Percentiles rank a stretch among this genome's conserved stretches.
phyloP scores from a whole-genome alignment of 1,284 basidiomycete genomes.

The Hemileia vastatrix region DNA sequence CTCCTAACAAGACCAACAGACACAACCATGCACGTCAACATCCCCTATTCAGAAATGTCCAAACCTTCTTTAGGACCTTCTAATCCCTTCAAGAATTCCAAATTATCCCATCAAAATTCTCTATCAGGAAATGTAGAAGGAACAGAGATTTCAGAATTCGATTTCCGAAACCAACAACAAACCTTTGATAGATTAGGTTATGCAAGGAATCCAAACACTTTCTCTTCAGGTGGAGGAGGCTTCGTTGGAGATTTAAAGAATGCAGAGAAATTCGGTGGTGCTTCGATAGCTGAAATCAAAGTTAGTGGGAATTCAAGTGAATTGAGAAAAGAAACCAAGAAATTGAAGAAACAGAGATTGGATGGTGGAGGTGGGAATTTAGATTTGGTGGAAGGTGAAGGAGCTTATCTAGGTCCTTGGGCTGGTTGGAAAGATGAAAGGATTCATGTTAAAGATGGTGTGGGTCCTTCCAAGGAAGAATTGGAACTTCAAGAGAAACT shows the following conservation, averaged over 20 bases:
- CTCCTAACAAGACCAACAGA: constrained; percentile 79
- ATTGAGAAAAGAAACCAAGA: too few species aligned
- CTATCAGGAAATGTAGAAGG: constrained; percentile 80
- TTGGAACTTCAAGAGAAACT: too few species aligned
- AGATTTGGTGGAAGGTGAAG: background rate
- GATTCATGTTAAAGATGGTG: too few species aligned
- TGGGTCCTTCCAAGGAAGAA: too few species aligned
- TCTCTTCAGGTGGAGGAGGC: constrained; percentile 15
- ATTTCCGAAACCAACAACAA: constrained; percentile 83
- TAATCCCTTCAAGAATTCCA: constrained; percentile 74
- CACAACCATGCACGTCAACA: constrained; percentile 93
- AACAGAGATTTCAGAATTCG: constrained; percentile 84
- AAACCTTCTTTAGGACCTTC: constrained; percentile 77
- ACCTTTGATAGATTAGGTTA: constrained; percentile 92
- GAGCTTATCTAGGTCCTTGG: constrained; percentile 87
- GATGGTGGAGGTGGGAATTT: too few species aligned
- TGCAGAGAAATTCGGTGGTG: constrained; percentile 64
- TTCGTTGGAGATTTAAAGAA: constrained; percentile 67
- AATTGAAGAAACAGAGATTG: too few species aligned
- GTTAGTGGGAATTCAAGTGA: constrained; percentile 59
- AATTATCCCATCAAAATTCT: constrained; percentile 49
- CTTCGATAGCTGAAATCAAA: constrained; percentile 61
- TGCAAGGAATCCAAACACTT: constrained; percentile 76
- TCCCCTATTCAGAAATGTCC: constrained; percentile 79
- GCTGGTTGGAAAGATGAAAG: constrained; percentile 81